Conservation (phyloP, 2,329 filamentous ascomycete genomes). For the Trichoderma breve region DNA sequence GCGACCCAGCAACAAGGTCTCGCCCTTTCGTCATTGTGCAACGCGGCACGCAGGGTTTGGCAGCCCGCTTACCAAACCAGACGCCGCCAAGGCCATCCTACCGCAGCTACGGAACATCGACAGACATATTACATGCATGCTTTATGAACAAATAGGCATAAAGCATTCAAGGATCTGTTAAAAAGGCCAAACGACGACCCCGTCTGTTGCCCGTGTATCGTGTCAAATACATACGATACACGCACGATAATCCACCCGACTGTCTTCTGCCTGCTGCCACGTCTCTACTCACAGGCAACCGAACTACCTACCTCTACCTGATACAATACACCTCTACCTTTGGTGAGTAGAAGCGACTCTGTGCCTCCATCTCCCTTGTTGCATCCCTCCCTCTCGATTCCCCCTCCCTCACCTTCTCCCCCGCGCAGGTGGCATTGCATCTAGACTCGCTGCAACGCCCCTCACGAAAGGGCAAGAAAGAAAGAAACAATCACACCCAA, state of each 20-base stretch:
- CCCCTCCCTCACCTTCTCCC: background rate
- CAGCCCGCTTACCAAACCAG: conserved; percentile 8
- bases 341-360: conserved; percentile 1
- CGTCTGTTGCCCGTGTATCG: background rate
- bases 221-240: background rate
- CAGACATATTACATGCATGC: conserved; percentile 9
- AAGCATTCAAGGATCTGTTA: background rate
- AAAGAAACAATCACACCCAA: background rate
- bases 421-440: conserved; percentile 17
- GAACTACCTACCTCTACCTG: background rate
- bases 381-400: background rate
- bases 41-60: conserved; percentile 16
- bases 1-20: background rate
- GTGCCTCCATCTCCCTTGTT: background rate
- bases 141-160: conserved; percentile 5
- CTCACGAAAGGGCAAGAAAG: background rate
- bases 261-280: background rate
- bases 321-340: background rate
- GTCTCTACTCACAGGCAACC: background rate
- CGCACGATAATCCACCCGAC: background rate
- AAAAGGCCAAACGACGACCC: background rate
- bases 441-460: conserved; percentile 7
- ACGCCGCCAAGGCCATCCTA: conserved; percentile 14
- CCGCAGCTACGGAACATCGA: conserved; percentile 12
- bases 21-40: conserved; percentile 16